Conservation (phyloP, 1,284 basidiomycete species). For the Ceratobasidium sp. region DNA sequence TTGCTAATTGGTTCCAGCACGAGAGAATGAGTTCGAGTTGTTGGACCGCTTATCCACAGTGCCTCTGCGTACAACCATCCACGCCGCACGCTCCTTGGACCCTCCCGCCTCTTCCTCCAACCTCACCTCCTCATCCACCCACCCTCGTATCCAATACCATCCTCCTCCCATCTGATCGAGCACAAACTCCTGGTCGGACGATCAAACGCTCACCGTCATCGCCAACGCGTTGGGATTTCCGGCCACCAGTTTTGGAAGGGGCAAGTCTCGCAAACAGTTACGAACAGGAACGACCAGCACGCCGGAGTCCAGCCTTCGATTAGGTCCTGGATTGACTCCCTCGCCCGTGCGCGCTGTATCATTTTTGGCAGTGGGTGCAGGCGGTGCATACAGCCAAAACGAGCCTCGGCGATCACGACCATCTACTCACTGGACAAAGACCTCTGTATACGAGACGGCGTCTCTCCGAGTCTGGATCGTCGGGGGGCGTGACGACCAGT, state of each 20-base stretch:
- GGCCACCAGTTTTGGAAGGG: background rate
- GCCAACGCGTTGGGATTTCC: constrained; percentile 4
- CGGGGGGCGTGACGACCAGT: background rate
- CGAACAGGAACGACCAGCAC: background rate
- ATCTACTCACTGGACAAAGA: constrained; percentile 16
- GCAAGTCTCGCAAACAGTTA: constrained; percentile 9
- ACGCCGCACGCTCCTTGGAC: constrained; percentile 11
- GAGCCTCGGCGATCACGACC: background rate
- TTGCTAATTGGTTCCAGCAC: background rate
- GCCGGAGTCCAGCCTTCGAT: background rate
- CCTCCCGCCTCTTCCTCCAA: background rate
- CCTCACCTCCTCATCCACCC: background rate
- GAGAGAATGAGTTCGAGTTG: constrained; percentile 20
- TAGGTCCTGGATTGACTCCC: background rate
- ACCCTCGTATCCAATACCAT: too few relatives aligned
- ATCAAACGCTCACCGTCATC: background rate
- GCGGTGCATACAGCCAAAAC: background rate
- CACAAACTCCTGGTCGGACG: background rate
- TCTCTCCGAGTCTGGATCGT: background rate
- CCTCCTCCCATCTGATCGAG: background rate
- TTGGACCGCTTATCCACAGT: constrained; percentile 5
- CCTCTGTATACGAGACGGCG: background rate
- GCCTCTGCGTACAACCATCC: background rate
- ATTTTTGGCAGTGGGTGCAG: constrained; percentile 11
- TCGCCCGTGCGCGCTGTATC: background rate